Base-by-base conservation (phyloP, 2,329 filamentous ascomycete genomes). In the Dothidotthia symphoricarpi region DNA sequence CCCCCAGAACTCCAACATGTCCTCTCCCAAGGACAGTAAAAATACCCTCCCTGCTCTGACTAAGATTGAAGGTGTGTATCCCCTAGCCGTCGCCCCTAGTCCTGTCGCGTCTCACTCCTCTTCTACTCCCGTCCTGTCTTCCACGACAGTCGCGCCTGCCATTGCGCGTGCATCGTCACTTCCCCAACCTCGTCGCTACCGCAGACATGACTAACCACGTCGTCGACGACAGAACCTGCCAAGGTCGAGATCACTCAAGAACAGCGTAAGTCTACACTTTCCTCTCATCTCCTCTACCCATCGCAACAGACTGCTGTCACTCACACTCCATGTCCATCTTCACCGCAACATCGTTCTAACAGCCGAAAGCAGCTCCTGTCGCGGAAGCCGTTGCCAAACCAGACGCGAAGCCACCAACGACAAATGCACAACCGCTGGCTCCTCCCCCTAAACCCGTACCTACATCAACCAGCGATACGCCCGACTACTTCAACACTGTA, bases 401-500 rank as follows among this genome's bases (percentile, higher is more conserved):
- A 19, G 59, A 63, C 35, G 16, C 52, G 31, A 63, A 68, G 51
- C 49, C 67, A 16, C 43, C 57, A 24, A 63, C 67, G 49, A 66
- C 72, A 63, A 67, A 65, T 54, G 61, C 58, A 29, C 69, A 69
- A 48, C 72, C 72, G 67, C 67, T 81, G 68, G 62, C 74, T 64
- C 72, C 74, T 54, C 74, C 74, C 42, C 74, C 74, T 22, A 72
- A 70, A 47, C 73, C 72, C 26, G 57, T 60, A 33, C 61, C 66
- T 26, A 50, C 57, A 46, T 69, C 67, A 47, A 64, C 68, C 40
- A 49, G 57, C 43, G 69, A 72, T 31, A 71, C 70, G 31, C 66
- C 66, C 36, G 74, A 76, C 53, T 76, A 77, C 58, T 77, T 77
- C 60, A 71, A 69, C 49, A 68, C 61, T n/a, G 61, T 67, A 34